Base-by-base conservation (phyloP, 78 protist species). In the Dictyostelium brefeldianum region DNA sequence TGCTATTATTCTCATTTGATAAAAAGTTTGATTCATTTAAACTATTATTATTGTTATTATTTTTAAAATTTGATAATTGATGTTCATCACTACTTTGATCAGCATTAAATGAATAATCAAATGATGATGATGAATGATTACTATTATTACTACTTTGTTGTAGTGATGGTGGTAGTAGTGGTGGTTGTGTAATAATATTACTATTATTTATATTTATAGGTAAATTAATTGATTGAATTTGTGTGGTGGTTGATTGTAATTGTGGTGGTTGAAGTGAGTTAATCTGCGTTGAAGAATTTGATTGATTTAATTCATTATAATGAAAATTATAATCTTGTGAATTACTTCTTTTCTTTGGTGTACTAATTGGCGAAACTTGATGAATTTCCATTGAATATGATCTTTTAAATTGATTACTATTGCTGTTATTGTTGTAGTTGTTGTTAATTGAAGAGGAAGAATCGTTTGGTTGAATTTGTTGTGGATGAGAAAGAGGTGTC, bases 301-400 rank as follows among this genome's bases (percentile, higher is more conserved):
- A 36, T 36, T 25, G 31, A 62, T 62, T 47, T 29, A 25, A 50
- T 2, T 43, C 73, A 50, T 82, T 29, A 9, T 70, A 43, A 1
- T 70, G 57, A 18, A 25, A 29, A n/a, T 73, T 25, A 82, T 67
- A 82, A 36, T 82, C 90, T 48, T 82, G 90, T 22, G 80, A 70
- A 12, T 43, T 25, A 51, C 90, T 70, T 70, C 90, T 46, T n/a
- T 82, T 82, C 46, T 82, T 82, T 25, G 90, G 78, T 20, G 90
- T 75, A 43, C 87, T 80, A 0, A 64, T 65, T 3, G 64, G 78
- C 1, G n/a, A 29, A 10, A n/a, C 36, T 14, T 53, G 43, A 17
- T 67, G 78, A 47, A 70, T 81, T 41, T 82, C 90, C 69, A 82
- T 70, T 36, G 90, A 82, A 29, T 51, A 65, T 31, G 90, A 82